Evolutionary conservation across 2,329 filamentous ascomycete genomes (phyloP), one percentile per base, ranked within the genome.

Genomic region (Capronia americana): DNA sequence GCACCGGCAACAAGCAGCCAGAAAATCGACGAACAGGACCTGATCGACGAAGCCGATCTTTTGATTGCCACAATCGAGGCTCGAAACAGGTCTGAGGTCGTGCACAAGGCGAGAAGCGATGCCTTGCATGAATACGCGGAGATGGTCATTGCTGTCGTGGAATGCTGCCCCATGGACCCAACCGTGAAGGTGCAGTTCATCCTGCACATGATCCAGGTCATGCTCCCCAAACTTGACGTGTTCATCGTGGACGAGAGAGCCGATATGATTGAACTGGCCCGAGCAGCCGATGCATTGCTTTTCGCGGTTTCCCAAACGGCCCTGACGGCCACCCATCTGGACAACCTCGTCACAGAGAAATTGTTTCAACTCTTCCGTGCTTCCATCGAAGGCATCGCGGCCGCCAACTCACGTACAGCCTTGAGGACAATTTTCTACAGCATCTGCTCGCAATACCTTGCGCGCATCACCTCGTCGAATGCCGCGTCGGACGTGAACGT

Each of bases 321-420:
- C 72, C n/a, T 73, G 71, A 32, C 69, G 78, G 24, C 75, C 76
- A 32, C 75, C 76, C 46, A 69, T 55, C 82, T 81, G 61, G 83
- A 90, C 41, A 92, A 92, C 75, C 84, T 94, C 28, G 88, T 95
- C 38, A 91, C 92, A 75, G 94, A 98, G 76, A 92, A 95, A 74
- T 84, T 98, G 0, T 93, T 93, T 75, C 91, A 97, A 75, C 86
- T 98, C 3, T 97, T 99, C 83, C 91, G 96, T 69, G 87, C 92
- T 46, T 93, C 92, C 68, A 83, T 97, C 14, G 86, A 89, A 72
- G 92, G 92, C 4, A 90, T 96, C 62, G 87, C 89, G 70, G 88
- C 90, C 68, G 89, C 71, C 74, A 85, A 88, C 1, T 88, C 90
- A 4, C 89, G 87, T 61, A 82, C 91, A 17, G 84, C 88, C 62